Evolutionary conservation across 805 yeast genomes (phyloP).

Genomic region (Yamadazyma endophytica): DNA sequence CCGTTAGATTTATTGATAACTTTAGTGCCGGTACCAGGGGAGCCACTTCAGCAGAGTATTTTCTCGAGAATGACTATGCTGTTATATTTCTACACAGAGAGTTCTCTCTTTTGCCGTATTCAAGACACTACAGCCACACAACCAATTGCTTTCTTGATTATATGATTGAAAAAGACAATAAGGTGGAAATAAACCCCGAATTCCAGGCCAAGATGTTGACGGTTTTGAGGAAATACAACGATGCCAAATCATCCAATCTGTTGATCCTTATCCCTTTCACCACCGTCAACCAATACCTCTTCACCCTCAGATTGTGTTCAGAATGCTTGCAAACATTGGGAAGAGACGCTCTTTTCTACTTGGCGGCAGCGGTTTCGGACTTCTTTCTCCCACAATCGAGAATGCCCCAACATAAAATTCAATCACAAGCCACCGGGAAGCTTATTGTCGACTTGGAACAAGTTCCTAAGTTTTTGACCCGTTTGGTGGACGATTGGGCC

Average conservation of each 20-base stretch:
- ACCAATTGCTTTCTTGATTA: constrained; percentile 84
- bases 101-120: constrained; percentile 85
- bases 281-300: constrained; percentile 89
- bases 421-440: constrained; percentile 74
- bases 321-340: constrained; percentile 53
- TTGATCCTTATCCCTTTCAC: constrained; percentile 83
- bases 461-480: constrained; percentile 87
- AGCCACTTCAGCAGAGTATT: constrained; percentile 91
- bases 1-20: constrained; percentile 94
- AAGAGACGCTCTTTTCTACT: constrained; percentile 64
- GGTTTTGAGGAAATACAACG: constrained; percentile 52
- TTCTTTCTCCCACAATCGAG: constrained; percentile 85
- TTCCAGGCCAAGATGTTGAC: constrained; percentile 59
- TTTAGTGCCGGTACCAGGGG: constrained; percentile 98
- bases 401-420: constrained; percentile 92
- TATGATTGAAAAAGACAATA: constrained; percentile 54
- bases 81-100: constrained; percentile 92
- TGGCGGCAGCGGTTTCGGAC: constrained; percentile 98
- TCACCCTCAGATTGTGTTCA: constrained; percentile 70
- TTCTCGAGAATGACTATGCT: constrained; percentile 80
- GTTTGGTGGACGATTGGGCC: constrained; percentile 92
- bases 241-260: constrained; percentile 46
- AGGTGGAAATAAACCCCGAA: constrained; percentile 57
- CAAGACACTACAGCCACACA: constrained; percentile 84
- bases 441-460: constrained; percentile 85